phyloP scores from a whole-genome alignment of 2,329 filamentous ascomycete genomes.

The Fusarium luffae region DNA sequence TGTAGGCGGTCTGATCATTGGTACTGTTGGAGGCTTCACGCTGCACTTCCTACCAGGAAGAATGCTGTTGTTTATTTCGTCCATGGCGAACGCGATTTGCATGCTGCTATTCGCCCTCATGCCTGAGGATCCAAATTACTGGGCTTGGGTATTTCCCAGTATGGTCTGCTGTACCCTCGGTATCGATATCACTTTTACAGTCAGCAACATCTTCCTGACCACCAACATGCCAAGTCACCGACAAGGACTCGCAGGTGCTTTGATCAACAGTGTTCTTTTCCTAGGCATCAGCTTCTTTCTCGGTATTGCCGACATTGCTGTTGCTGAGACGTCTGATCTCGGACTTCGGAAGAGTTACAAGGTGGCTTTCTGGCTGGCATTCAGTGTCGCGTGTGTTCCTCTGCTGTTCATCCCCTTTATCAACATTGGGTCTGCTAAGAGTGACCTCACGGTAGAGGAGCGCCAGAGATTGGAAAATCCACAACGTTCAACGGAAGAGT shows the following conservation, averaged over 20 bases:
- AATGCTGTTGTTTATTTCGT: constrained; percentile 63
- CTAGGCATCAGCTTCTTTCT: constrained; percentile 72
- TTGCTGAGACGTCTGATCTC: constrained; percentile 55
- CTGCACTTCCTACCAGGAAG: constrained; percentile 67
- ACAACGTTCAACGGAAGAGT: constrained; percentile 9
- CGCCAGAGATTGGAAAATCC: constrained; percentile 38
- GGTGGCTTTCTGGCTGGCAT: constrained; percentile 44
- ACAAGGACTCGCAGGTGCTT: constrained; percentile 72
- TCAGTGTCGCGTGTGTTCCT: constrained; percentile 37
- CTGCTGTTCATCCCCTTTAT: constrained; percentile 39
- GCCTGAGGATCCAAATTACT: constrained; percentile 65
- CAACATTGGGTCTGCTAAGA: constrained; percentile 44
- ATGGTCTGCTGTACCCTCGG: constrained; percentile 71
- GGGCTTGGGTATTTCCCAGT: constrained; percentile 71
- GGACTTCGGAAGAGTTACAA: constrained; percentile 47
- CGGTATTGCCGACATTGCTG: constrained; percentile 69
- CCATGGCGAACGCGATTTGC: constrained; percentile 61
- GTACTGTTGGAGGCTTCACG: constrained; percentile 63
- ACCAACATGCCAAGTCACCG: constrained; percentile 67
- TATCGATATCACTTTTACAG: constrained; percentile 74
- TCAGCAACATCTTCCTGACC: constrained; percentile 75
- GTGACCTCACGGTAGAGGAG: constrained; percentile 44
- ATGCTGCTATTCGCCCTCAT: constrained; percentile 67
- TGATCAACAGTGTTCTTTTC: constrained; percentile 71
- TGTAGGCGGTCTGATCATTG: constrained; percentile 68